Base-by-base conservation (phyloP, 495 filamentous ascomycete genomes). In the Penicillium pancosmium region DNA sequence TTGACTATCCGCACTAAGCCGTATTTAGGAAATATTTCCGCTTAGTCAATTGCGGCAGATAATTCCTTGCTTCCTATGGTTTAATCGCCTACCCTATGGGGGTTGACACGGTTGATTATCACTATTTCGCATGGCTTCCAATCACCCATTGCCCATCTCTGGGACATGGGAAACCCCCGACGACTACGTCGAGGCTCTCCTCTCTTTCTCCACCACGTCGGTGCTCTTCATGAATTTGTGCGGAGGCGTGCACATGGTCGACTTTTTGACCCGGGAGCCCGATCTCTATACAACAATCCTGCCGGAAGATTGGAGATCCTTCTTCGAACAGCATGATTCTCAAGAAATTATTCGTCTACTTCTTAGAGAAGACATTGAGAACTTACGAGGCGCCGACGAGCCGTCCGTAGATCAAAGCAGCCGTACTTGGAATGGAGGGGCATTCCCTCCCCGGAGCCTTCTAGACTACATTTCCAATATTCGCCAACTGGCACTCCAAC, bases 161-260 rank as follows among this genome's bases (percentile, higher is more conserved):
- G 71, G 75, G 2, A 79, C 77, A 49, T 90, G 88, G 73, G 63
- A 74, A 34, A 72, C 78, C 61, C 72, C 81, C 2, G 88, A 96
- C 33, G 77, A 81, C 25, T 98, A 96, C 68, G 84, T 97, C 41
- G 80, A 90, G 44, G 88, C 86, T 23, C 84, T 97, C 10, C 80
- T 98, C 18, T 60, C 80, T 50, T 96, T 98, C 68, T 82, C 84
- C 12, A 88, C 86, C 8, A 86, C 86, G 19, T 88, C 88, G 19
- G 81, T 85, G 34, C 81, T 92, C n/a, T 92, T 97, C 66, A 89
- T 89, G 63, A 89, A 87, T 44, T 80, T 98, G 51, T 96, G 92
- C 68, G 95, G 94, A 52, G 92, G 93, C 35, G 88, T 98, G 3
- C 94, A 98, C 70, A 91, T 98, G 55, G 80, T 97, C 50, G 94